phyloP scores from a whole-genome alignment of 2,329 filamentous ascomycete genomes.

The Xylariaceae sp. region DNA sequence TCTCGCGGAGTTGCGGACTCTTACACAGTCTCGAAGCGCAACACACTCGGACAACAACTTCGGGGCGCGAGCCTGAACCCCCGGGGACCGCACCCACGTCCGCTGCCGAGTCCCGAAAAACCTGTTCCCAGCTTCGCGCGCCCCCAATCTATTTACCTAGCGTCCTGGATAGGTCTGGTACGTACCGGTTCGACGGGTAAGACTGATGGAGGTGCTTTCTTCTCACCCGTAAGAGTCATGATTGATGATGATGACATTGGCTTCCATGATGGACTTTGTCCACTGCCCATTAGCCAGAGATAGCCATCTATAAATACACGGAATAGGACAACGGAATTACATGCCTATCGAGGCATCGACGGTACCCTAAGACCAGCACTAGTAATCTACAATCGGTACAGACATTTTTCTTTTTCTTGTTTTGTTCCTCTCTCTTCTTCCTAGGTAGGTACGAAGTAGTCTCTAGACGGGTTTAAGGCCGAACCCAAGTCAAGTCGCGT shows the following conservation, averaged over 20 bases:
- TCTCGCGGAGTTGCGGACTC: neutral
- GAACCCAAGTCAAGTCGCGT: no score
- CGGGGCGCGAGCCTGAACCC: constrained; percentile 18
- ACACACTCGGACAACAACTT: constrained; percentile 13
- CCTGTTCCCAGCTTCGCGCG: no score
- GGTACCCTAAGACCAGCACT: neutral
- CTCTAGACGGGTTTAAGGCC: no score
- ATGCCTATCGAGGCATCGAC: neutral
- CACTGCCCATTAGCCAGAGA: no score
- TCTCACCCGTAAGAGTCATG: constrained; percentile 7
- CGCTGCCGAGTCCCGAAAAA: constrained; percentile 17
- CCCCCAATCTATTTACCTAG: no score
- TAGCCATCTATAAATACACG: neutral
- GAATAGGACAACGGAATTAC: no score
- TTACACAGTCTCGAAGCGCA: neutral
- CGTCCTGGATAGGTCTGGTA: no score
- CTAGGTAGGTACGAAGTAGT: no score
- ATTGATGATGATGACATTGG: neutral
- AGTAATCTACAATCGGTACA: neutral
- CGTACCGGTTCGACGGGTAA: no score
- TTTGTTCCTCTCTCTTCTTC: no score
- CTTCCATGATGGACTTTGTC: neutral
- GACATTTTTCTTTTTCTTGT: neutral
- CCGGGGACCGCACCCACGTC: constrained; percentile 11
- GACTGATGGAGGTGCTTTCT: no score